phyloP scores from a whole-genome alignment of 2,329 filamentous ascomycete genomes.

The Claviceps pazoutovae region DNA sequence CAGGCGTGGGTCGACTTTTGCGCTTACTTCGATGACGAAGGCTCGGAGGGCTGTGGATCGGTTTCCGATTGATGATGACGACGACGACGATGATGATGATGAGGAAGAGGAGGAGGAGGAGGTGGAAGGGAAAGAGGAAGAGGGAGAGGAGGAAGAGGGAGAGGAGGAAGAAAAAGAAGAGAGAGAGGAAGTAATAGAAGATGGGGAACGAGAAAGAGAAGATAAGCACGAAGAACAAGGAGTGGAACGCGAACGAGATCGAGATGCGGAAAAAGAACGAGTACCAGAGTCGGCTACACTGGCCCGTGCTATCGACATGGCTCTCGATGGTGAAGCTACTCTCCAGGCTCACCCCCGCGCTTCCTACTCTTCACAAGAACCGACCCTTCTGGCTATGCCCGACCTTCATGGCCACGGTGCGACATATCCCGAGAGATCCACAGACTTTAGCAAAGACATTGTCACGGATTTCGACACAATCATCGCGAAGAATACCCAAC shows the following conservation, averaged over 20 bases:
- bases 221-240: not conserved
- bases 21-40: constrained; percentile 21
- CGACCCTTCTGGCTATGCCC: not conserved
- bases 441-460: not conserved
- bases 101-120: not conserved
- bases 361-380: not conserved
- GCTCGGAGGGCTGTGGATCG: constrained; percentile 18
- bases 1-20: constrained; percentile 42
- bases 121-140: not conserved
- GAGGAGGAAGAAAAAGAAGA: not conserved
- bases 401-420: not conserved
- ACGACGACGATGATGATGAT: constrained; percentile 6
- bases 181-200: no score
- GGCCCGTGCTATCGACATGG: not conserved
- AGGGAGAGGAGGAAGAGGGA: not conserved
- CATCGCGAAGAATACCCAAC: not conserved
- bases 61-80: constrained; percentile 21
- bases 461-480: not conserved
- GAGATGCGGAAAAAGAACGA: no score
- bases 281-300: not conserved
- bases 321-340: not conserved
- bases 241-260: not conserved
- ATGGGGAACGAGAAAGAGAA: no score
- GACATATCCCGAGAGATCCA: not conserved
- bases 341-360: not conserved